Evolutionary conservation across 257 asterid species (phyloP), one percentile per base, ranked within the genome.

Genomic region (Solanum paucissectum): DNA sequence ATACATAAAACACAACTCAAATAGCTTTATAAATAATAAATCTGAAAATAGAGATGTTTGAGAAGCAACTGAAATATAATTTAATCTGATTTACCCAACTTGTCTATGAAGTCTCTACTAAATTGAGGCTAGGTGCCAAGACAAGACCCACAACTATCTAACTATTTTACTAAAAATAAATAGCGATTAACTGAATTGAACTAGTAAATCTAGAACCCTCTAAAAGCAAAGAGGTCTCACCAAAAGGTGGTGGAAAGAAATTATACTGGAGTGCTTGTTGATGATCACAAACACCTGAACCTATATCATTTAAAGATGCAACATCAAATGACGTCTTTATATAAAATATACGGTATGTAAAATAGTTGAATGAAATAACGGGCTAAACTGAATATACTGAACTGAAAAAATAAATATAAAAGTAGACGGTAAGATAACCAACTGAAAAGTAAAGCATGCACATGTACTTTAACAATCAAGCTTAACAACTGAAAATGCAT

Each of bases 241-340:
- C n/a, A 55, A 55, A 55, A 55, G 23, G n/a, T 18, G 2, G 6
- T 55, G 64, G n/a, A 55, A 55, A 55, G 10, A 18, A 0, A 52
- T 52, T 0, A 4, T 55, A 55, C n/a, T 18, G 0, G 0, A 55
- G 10, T 55, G n/a, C 0, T 0, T 52, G n/a, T 52, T 52, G 10
- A 18, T 18, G 10, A 1, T 18, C 1, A 55, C 4, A 55, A 55
- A 55, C 10, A 18, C n/a, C 2, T 55, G 2, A 52, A 52, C 0
- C 4, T 55, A 2, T 4, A 55, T 55, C n/a, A 55, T 52, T 18
- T 18, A 6, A 52, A 18, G 62, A 18, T 52, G n/a, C 62, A 52
- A 18, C 62, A 18, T 18, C 0, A 55, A 18, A 18, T 55, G n/a
- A 18, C 4, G n/a, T 18, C n/a, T 0, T 0, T 55, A 18, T 18